Conservation (phyloP, 2,329 filamentous ascomycete genomes). For the Penicillium sp. region DNA sequence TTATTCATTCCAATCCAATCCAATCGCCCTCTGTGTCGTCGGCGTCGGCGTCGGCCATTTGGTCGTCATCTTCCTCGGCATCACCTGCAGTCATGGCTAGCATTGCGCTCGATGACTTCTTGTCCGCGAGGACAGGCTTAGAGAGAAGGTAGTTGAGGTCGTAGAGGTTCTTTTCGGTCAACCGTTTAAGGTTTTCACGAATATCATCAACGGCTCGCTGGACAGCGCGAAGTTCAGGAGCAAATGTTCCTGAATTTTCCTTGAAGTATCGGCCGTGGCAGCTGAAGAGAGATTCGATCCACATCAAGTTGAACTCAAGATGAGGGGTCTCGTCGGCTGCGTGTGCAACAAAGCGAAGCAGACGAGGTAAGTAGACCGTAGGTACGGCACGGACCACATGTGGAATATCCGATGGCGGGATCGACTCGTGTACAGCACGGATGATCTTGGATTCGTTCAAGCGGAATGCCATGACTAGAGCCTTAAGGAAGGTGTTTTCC, state of each 20-base stretch:
- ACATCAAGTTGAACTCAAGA: slow-evolving; percentile 90
- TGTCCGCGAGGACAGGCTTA: slow-evolving; percentile 46
- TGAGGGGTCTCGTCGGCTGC: slow-evolving; percentile 90
- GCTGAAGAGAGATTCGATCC: slow-evolving; percentile 80
- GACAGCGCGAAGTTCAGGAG: slow-evolving; percentile 80
- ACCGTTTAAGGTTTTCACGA: slow-evolving; percentile 74
- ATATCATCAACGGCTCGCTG: slow-evolving; percentile 78
- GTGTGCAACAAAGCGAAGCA: slow-evolving; percentile 83
- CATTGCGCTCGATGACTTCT: slow-evolving; percentile 29
- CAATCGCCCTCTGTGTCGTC: slow-evolving; percentile 52
- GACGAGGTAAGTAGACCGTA: slow-evolving; percentile 77
- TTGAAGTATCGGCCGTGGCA: slow-evolving; percentile 84
- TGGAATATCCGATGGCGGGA: slow-evolving; percentile 72
- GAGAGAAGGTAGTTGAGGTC: slow-evolving; percentile 79
- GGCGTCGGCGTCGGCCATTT: slow-evolving; percentile 37
- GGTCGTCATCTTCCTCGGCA: slow-evolving; percentile 27
- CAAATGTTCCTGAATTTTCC: slow-evolving; percentile 74
- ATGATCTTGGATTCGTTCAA: slow-evolving; percentile 84
- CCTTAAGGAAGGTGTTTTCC: slow-evolving; percentile 78
- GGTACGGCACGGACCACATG: slow-evolving; percentile 80
- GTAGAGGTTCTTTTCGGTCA: slow-evolving; percentile 87
- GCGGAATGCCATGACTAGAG: slow-evolving; percentile 94
- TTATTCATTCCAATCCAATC: slow-evolving; percentile 54
- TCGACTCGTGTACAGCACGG: slow-evolving; percentile 79
- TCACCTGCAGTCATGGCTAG: slow-evolving; percentile 31